These are phyloP conservation scores for Geotrichum bryndzae DNA, from an alignment of 1,139 yeast genomes.

Conservation along the genomic window DNA sequence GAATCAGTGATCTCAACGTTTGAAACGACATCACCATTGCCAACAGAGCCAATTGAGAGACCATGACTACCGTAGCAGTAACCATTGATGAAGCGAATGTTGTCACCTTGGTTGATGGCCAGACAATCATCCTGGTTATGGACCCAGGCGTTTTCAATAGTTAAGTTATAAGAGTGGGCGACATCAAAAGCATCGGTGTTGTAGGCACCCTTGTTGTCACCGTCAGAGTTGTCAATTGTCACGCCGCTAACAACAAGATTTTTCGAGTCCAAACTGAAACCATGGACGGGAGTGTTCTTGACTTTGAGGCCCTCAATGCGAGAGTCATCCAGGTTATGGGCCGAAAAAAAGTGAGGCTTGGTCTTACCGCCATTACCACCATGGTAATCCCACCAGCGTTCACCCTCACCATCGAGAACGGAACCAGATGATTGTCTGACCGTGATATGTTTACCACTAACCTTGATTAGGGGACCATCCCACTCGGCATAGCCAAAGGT, in stretches of 20 bases:
- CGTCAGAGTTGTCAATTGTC: background rate
- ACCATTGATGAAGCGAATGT: background rate
- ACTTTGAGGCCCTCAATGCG: background rate
- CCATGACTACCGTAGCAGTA: slow-evolving; percentile 5
- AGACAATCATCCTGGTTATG: slow-evolving; percentile 2
- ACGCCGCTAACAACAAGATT: background rate
- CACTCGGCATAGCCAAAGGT: background rate
- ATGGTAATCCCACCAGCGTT: background rate
- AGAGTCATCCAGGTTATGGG: slow-evolving; percentile 1
- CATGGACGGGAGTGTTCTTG: background rate
- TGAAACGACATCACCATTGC: background rate
- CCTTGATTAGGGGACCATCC: background rate
- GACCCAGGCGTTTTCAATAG: background rate
- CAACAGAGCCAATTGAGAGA: slow-evolving; percentile 3
- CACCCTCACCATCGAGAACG: background rate
- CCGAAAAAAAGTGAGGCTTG: background rate
- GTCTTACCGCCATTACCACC: background rate
- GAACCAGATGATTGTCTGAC: background rate
- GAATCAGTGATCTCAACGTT: background rate
- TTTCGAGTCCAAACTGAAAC: background rate
- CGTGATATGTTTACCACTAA: background rate
- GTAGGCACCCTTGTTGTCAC: background rate
- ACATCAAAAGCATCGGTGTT: slow-evolving; percentile 1
- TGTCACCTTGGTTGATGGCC: background rate
- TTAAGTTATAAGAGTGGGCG: background rate